Conservation (phyloP, 306 rosid species). For the Clitoria ternatea region DNA sequence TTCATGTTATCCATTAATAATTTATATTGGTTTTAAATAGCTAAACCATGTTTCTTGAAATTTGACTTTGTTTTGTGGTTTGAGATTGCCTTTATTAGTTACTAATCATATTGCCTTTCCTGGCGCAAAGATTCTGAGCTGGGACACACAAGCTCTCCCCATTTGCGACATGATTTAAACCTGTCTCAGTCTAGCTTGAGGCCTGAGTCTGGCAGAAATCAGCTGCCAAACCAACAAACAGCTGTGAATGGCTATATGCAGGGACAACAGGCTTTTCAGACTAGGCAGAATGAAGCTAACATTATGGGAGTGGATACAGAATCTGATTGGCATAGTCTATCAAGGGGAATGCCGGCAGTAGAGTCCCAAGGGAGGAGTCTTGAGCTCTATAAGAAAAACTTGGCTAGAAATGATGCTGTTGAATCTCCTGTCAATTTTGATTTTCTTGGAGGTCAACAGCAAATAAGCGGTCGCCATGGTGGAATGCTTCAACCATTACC, state of each 20-base stretch:
- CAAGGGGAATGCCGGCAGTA: constrained; percentile 56
- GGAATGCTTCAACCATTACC: constrained; percentile 66
- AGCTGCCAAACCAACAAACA: constrained; percentile 59
- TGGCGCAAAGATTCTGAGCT: constrained; percentile 57
- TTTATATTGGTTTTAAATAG: neutral
- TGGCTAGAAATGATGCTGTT: constrained; percentile 54
- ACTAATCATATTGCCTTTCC: constrained; percentile 21
- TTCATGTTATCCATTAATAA: neutral
- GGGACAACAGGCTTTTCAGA: constrained; percentile 66
- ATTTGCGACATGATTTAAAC: constrained; percentile 62
- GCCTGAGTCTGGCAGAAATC: constrained; percentile 66
- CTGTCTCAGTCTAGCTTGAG: constrained; percentile 59
- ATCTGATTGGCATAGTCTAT: constrained; percentile 54
- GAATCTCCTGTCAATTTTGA: constrained; percentile 86
- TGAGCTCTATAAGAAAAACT: constrained; percentile 57
- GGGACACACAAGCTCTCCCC: constrained; percentile 56
- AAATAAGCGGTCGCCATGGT: constrained; percentile 58
- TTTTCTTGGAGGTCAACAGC: constrained; percentile 89
- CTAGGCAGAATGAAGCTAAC: constrained; percentile 78
- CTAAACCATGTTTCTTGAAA: neutral
- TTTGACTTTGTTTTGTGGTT: constrained; percentile 9
- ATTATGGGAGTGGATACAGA: constrained; percentile 65
- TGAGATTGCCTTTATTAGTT: constrained; percentile 11
- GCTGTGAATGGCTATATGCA: constrained; percentile 69
- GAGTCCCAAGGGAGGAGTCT: constrained; percentile 64